Evolutionary conservation across 495 filamentous ascomycete species (phyloP).

Genomic region (Acidiella bohemica): DNA sequence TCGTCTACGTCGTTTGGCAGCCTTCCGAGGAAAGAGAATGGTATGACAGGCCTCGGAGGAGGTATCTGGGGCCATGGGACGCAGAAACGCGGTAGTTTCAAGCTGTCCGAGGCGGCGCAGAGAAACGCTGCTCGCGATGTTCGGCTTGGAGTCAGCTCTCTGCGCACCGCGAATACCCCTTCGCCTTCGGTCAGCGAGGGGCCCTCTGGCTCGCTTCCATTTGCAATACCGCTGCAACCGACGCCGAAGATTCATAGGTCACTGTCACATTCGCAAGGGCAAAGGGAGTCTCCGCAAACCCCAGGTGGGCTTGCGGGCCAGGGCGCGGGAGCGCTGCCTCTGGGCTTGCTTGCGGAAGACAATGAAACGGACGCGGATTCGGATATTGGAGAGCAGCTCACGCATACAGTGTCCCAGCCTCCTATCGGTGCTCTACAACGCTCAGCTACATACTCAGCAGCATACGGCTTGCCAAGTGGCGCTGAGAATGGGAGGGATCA

Average conservation of each 20-base stretch:
- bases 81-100: conserved; percentile 17
- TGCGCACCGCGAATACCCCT: conserved; percentile 19
- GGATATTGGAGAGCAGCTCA: conserved; percentile 9
- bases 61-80: conserved; percentile 14
- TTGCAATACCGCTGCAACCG: conserved; percentile 80
- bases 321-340: conserved; percentile 4
- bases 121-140: conserved; percentile 15
- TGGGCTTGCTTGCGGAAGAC: conserved; percentile 15
- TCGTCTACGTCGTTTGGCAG: conserved; percentile 17
- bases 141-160: conserved; percentile 6
- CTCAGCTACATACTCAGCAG: conserved; percentile 11
- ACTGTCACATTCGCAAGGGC: conserved; percentile 92
- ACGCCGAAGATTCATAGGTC: conserved; percentile 88
- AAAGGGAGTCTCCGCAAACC: conserved; percentile 28
- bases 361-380: conserved; percentile 10
- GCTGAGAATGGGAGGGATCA: not conserved
- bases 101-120: conserved; percentile 18
- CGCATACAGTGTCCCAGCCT: conserved; percentile 18
- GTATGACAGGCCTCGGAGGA: conserved; percentile 13
- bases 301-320: conserved; percentile 49
- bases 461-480: conserved; percentile 1
- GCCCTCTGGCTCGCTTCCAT: conserved; percentile 54
- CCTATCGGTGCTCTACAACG: conserved; percentile 16
- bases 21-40: conserved; percentile 16
- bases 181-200: conserved; percentile 39